Evolutionary conservation across 371 early-diverging fungal species (phyloP).

Genomic region (Syncephalastrum contaminatum): DNA sequence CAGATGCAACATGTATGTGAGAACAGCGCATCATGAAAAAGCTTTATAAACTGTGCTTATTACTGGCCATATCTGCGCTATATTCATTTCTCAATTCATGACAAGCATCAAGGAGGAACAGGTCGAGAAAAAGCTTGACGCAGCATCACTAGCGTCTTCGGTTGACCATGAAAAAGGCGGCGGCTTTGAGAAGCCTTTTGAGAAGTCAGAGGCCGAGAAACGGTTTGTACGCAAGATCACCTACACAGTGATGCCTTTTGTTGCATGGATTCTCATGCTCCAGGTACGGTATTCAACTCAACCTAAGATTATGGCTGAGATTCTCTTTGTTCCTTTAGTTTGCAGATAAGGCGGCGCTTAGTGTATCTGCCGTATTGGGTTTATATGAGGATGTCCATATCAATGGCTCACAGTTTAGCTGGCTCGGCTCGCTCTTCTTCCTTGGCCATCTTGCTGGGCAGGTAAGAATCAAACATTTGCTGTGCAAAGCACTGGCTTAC

Average conservation of each 20-base stretch:
- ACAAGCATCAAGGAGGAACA: too few relatives aligned
- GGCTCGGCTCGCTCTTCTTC: slow-evolving; percentile 17
- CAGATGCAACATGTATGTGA: too few relatives aligned
- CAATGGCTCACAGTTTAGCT: slow-evolving; percentile 12
- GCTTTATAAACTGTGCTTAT: too few relatives aligned
- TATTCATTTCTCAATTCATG: too few relatives aligned
- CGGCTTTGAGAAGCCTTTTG: neutral
- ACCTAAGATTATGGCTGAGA: too few relatives aligned
- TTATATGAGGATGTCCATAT: slow-evolving; percentile 13
- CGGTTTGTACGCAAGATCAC: slow-evolving; percentile 15
- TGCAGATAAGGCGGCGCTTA: slow-evolving; percentile 13
- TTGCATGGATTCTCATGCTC: slow-evolving; percentile 10
- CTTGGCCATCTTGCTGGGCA: slow-evolving; percentile 17
- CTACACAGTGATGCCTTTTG: slow-evolving; percentile 16
- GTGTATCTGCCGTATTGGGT: slow-evolving; percentile 11
- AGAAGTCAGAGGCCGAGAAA: slow-evolving; percentile 10
- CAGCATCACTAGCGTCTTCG: too few relatives aligned
- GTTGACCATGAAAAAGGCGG: too few relatives aligned
- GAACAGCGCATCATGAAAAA: too few relatives aligned
- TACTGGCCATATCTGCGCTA: too few relatives aligned
- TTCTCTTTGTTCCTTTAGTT: neutral
- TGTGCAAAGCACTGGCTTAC: neutral
- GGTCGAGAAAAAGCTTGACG: too few relatives aligned
- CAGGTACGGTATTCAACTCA: slow-evolving; percentile 1
- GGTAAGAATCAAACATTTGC: neutral